Evolutionary conservation across 139 green algal genomes (phyloP), one percentile per base, ranked within the genome.

Genomic region (Haematococcus lacustris): DNA sequence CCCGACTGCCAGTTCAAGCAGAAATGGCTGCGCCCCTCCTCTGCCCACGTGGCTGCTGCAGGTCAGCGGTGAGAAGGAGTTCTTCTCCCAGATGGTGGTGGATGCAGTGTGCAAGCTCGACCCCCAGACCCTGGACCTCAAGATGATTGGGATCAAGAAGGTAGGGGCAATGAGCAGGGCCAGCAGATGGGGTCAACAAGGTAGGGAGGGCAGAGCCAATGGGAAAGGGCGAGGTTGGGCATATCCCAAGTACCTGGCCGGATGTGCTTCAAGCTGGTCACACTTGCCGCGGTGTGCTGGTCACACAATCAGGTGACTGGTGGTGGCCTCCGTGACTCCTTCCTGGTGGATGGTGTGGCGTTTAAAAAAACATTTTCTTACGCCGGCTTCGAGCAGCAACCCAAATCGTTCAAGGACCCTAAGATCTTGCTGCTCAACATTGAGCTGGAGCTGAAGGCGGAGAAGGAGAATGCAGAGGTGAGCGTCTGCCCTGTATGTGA

Each of bases 331-430:
- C 77, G 91, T 3, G 95, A 98, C 83, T 94, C 85, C 6, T 99
- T 98, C 86, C 83, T 99, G 51, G 95, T 98, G 64, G 85, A 98
- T 68, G 95, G 95, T 3, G 95, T 99, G 37, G 95, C 94, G 3
- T 99, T 99, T 88, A 98, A 98, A 82, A 99, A 99, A 79, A 98
- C 95, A 23, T 99, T 99, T 80, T 92, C 83, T 9, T 99, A 99
- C 75, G 95, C 95, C 34, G 95, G 95, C 38, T 99, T 99, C 76
- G 95, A 99, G 89, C 97, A 98, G 91, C 94, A 98, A 89, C 94
- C 94, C 57, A 98, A 98, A 87, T 72, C 51, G 2, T 82, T 80
- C 61, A 41, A 37, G 60, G 73, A 92, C 76, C 93, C 95, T 39
- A 97, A 97, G 74, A 94, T 99, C 71, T 82, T 98, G 60, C 76